Conservation (phyloP, 2,329 filamentous ascomycete genomes). For the Dothistroma pini region DNA sequence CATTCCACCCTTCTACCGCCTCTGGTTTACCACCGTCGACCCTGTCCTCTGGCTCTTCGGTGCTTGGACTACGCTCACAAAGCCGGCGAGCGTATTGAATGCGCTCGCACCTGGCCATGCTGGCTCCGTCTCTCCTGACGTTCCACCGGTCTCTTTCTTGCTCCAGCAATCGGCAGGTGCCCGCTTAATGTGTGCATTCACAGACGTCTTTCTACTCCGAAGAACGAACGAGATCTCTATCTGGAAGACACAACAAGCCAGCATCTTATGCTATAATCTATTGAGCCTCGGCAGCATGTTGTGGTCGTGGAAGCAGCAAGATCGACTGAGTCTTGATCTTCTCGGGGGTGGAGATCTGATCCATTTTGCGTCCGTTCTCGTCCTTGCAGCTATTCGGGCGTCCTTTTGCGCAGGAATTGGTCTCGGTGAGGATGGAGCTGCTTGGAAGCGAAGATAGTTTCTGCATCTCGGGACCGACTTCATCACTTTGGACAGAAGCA, state of each 20-base stretch:
- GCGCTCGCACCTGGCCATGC: conserved; percentile 11
- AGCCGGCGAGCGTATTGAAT: conserved; percentile 7
- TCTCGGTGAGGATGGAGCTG: not conserved
- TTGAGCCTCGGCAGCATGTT: conserved; percentile 14
- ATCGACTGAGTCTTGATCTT: conserved; percentile 2
- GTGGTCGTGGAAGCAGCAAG: conserved; percentile 11
- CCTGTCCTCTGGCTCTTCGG: conserved; percentile 17
- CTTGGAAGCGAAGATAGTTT: not conserved
- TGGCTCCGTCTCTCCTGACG: conserved; percentile 9
- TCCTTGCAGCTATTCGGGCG: conserved; percentile 13
- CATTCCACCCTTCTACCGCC: conserved; percentile 15
- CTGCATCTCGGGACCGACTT: not conserved
- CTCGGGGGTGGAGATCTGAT: conserved; percentile 16
- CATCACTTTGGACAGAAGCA: not conserved
- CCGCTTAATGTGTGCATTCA: conserved; percentile 12
- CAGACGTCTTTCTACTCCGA: conserved; percentile 15
- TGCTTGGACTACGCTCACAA: conserved; percentile 17
- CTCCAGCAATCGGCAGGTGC: conserved; percentile 20
- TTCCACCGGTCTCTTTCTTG: conserved; percentile 12
- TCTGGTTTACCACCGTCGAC: conserved; percentile 19
- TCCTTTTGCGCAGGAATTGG: conserved; percentile 16
- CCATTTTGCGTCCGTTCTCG: conserved; percentile 9
- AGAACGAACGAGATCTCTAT: conserved; percentile 17
- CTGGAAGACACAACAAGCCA: conserved; percentile 19
- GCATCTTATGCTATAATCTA: conserved; percentile 15